phyloP scores from a whole-genome alignment of 108 stramenopile species.

The Skeletonema grethae region DNA sequence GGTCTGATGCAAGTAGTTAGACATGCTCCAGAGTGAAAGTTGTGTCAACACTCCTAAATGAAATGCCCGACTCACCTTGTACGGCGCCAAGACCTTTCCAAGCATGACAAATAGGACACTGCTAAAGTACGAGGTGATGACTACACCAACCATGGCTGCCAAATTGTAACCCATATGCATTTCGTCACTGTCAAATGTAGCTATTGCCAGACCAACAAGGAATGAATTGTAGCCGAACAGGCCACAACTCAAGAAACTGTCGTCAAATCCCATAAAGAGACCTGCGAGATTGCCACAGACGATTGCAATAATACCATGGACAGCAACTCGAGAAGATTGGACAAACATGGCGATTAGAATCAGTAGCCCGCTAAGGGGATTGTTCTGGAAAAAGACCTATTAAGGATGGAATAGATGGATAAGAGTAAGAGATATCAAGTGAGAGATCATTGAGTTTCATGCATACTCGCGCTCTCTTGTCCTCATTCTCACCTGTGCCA shows the following conservation, averaged over 20 bases:
- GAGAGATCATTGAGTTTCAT: background rate
- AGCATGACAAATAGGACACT: constrained; percentile 28
- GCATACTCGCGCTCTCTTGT: background rate
- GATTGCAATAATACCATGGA: constrained; percentile 40
- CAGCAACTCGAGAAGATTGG: constrained; percentile 39
- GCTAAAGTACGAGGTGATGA: constrained; percentile 30
- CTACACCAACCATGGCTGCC: constrained; percentile 1
- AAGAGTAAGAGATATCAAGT: background rate
- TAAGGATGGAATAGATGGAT: background rate
- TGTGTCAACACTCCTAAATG: too few relatives aligned
- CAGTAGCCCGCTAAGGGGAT: constrained; percentile 39
- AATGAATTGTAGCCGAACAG: constrained; percentile 51
- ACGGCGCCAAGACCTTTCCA: constrained; percentile 31
- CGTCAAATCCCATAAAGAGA: constrained; percentile 40
- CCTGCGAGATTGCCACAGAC: constrained; percentile 31
- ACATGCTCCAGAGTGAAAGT: too few relatives aligned
- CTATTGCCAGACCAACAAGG: constrained; percentile 46
- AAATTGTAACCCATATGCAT: constrained; percentile 11
- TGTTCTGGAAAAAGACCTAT: constrained; percentile 49
- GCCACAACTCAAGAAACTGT: constrained; percentile 27
- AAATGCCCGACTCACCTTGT: constrained; percentile 39
- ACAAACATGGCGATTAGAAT: constrained; percentile 40
- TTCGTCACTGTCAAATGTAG: constrained; percentile 37
- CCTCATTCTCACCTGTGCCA: constrained; percentile 14
- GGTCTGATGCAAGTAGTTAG: constrained; percentile 17